phyloP scores from a whole-genome alignment of 306 rosid species.

The Calophaca sinica region DNA sequence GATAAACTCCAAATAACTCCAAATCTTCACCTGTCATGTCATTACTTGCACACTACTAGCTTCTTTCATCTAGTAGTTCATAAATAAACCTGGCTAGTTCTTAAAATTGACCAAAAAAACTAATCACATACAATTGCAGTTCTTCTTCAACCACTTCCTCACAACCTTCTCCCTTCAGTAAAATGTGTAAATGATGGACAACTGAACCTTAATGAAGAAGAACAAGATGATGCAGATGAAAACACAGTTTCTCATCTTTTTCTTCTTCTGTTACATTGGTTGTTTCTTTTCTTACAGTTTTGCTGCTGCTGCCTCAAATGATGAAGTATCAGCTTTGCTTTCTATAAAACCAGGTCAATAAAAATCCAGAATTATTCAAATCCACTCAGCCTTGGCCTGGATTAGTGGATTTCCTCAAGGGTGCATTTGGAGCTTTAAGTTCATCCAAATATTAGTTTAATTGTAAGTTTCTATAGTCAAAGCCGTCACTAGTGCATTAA shows the following conservation, averaged over 20 bases:
- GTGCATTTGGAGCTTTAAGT: no score
- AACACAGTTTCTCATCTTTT: constrained; percentile 58
- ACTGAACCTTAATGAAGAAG: constrained; percentile 51
- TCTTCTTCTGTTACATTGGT: constrained; percentile 54
- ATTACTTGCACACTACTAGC: constrained; percentile 58
- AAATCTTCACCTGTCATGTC: constrained; percentile 54
- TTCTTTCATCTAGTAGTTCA: constrained; percentile 34
- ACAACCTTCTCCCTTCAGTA: constrained; percentile 37
- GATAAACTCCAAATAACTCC: constrained; percentile 77
- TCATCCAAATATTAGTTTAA: no score
- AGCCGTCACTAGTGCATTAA: no score
- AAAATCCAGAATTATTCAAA: no score
- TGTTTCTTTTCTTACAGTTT: neutral
- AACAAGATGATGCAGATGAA: constrained; percentile 60
- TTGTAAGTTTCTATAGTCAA: no score
- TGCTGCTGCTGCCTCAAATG: constrained; percentile 47
- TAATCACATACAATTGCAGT: constrained; percentile 45
- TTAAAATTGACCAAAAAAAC: constrained; percentile 42
- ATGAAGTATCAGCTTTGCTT: constrained; percentile 75
- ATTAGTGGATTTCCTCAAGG: no score
- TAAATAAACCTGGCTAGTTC: constrained; percentile 58
- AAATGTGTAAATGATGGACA: constrained; percentile 60
- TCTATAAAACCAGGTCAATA: constrained; percentile 61
- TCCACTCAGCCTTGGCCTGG: no score
- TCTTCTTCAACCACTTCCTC: constrained; percentile 53